Evolutionary conservation across 2,329 filamentous ascomycete genomes (phyloP).

Genomic region (Zymoseptoria ardabiliae): DNA sequence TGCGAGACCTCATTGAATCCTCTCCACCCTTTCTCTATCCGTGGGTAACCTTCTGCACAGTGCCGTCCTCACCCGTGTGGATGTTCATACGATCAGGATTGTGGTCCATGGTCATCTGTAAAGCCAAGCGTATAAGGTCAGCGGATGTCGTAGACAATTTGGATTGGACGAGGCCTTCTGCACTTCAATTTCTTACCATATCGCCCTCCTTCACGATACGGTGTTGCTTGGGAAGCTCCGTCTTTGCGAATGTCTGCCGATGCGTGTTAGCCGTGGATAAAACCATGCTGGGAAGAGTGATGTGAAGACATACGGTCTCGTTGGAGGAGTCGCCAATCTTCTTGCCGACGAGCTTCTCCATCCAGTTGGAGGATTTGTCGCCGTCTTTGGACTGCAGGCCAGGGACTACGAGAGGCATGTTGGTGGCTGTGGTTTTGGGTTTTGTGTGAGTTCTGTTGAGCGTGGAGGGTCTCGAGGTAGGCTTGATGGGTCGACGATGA

Average conservation of each 20-base stretch:
- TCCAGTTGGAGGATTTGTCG: conserved; percentile 38
- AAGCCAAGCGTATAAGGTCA: no score
- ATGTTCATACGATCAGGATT: conserved; percentile 44
- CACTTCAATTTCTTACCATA: no score
- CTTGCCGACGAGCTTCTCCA: conserved; percentile 45
- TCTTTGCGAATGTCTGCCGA: conserved; percentile 43
- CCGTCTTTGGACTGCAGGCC: conserved; percentile 36
- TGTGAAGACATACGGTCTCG: conserved; percentile 33
- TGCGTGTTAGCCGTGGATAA: not conserved
- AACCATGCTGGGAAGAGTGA: not conserved
- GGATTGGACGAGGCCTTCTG: no score
- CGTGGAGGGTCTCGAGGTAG: not conserved
- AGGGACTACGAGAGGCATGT: conserved; percentile 47
- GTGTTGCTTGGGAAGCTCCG: conserved; percentile 42
- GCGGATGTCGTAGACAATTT: no score
- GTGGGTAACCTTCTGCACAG: conserved; percentile 42
- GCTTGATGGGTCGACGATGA: not conserved
- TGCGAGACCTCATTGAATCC: not conserved
- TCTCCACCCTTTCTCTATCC: conserved; percentile 27
- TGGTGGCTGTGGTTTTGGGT: conserved; percentile 2
- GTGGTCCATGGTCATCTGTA: conserved; percentile 41
- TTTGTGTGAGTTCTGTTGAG: not conserved
- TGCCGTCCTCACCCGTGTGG: conserved; percentile 43
- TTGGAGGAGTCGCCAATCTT: conserved; percentile 42
- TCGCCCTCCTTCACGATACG: conserved; percentile 41